Evolutionary conservation across 441 rosid genomes (phyloP), one percentile per base, ranked within the genome.

Genomic region (Manihot esculenta): DNA sequence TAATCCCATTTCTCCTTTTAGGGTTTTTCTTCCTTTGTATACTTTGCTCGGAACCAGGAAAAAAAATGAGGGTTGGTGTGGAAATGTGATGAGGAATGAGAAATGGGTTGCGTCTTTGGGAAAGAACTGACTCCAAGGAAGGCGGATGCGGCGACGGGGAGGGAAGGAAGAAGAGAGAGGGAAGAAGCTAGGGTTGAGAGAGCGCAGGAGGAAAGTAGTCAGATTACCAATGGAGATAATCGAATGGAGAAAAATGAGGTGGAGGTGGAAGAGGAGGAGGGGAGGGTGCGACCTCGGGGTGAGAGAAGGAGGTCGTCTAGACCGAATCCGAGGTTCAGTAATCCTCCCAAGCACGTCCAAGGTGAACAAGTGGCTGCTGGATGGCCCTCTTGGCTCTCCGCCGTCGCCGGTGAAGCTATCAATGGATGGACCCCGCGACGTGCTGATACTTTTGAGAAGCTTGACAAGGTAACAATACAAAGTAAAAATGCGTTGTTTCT

Each of bases 291-390:
- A 3, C 77, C 79, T 68, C 82, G 72, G 68, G 86, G 85, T 60
- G 88, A 85, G 69, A 88, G 79, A 57, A 81, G 89, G 57, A 82
- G 88, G 83, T 84, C 81, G 74, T 84, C 93, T 5, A 89, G 82
- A 69, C 78, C 88, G 8, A 90, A 85, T 58, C 87, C 89, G 0
- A 79, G 91, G 78, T 66, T 80, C 6, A 81, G 95, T 71, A 92
- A 92, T 74, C 85, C 86, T 0, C 86, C 97, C 0, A 90, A 89
- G 82, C 86, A 87, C 77, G 72, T 71, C 71, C 87, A 82, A 1
- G 97, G 97, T 24, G 97, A 90, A 76, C 97, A 90, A 86, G 99
- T 88, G 17, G 96, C 96, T 15, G 96, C 97, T 48, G 99, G 97
- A 18, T 94, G 99, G 99, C 97, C 99, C 12, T 77, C 91, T 2